These are phyloP conservation scores for Malassezia caprae DNA, from an alignment of 1,284 basidiomycete species.

Conservation along the genomic window DNA sequence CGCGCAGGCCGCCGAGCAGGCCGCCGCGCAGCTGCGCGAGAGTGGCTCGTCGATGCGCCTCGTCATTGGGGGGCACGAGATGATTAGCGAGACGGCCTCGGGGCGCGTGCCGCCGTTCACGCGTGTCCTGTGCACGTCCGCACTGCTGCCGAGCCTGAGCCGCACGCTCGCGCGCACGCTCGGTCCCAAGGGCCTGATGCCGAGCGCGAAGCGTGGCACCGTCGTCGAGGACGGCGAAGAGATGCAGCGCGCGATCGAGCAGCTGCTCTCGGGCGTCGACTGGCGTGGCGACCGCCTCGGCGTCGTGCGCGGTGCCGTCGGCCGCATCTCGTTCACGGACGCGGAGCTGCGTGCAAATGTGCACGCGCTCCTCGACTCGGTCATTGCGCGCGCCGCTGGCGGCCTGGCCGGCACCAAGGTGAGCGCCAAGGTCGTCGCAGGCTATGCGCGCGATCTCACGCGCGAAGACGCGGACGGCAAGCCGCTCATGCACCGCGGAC, in stretches of 20 bases:
- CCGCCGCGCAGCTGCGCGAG: constrained; percentile 7
- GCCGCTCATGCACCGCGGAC: background rate
- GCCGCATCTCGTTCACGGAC: constrained; percentile 55
- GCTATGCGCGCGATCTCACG: constrained; percentile 11
- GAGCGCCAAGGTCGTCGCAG: constrained; percentile 6
- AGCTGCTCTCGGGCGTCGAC: constrained; percentile 70
- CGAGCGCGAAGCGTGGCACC: constrained; percentile 81
- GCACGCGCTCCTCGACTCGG: constrained; percentile 64
- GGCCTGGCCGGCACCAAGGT: constrained; percentile 13
- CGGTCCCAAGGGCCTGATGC: constrained; percentile 91
- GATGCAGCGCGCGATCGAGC: constrained; percentile 57
- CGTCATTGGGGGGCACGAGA: constrained; percentile 37
- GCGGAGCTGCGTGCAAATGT: constrained; percentile 70
- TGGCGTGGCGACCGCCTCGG: constrained; percentile 87
- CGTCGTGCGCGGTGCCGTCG: constrained; percentile 64
- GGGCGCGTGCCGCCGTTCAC: constrained; percentile 51
- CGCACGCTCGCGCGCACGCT: constrained; percentile 70
- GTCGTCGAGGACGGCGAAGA: constrained; percentile 64
- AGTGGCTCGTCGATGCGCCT: constrained; percentile 17
- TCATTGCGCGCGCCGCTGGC: constrained; percentile 49
- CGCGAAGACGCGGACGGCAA: background rate
- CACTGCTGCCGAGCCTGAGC: constrained; percentile 63
- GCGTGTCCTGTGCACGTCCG: constrained; percentile 70
- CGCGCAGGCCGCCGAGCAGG: constrained; percentile 22
- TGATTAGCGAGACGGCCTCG: constrained; percentile 36